Base-by-base conservation (phyloP, 2,329 filamentous ascomycete species). In the Fusarium sp. region DNA sequence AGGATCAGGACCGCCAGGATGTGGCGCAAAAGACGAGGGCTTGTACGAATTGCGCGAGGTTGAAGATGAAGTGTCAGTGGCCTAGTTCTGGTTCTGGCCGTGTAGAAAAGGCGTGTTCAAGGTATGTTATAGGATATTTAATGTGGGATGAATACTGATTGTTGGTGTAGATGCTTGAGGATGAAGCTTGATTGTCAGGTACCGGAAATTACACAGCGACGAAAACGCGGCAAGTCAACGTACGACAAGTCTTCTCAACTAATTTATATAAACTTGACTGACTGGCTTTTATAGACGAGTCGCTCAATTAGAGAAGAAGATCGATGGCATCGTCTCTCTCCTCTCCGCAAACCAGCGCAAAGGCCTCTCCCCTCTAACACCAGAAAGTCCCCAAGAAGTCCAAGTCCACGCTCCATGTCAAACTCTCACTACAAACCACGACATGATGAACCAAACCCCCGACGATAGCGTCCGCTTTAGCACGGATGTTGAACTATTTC, bases 291-390 rank as follows among this genome's bases (percentile, higher is more conserved):
- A 34, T 17, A 84, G 82, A 12, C 79, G 81, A 17, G 82, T 84
- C 5, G 81, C 80, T 11, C 81, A 82, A 44, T 51, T 84, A 6
- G 83, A 84, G 60, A 78, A 81, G 58, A 84, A 83, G 67, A 82
- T 84, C 36, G 82, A 84, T n/a, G 81, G 81, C 44, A 79, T 84
- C 28, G 80, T 84, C 55, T 82, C 80, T 8, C 78, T 84, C 10
- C 78, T 84, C 14, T 79, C 81, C 10, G 78, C 78, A 20, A 80
- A 74, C 52, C 79, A 80, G 26, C 77, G 78, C 42, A 72, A 76
- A 51, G 73, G 68, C 45, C 70, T 72, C 20, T 69, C 72, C 8
- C 76, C 76, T 13, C 56, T 72, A 45, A 78, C 77, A 28, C 77
- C 76, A n/a, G 76, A 78, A 41, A 78, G 76, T 20, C 75, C 75